Base-by-base conservation (phyloP, 768 basidiomycete genomes). In the Stropharia rugosoannulata region DNA sequence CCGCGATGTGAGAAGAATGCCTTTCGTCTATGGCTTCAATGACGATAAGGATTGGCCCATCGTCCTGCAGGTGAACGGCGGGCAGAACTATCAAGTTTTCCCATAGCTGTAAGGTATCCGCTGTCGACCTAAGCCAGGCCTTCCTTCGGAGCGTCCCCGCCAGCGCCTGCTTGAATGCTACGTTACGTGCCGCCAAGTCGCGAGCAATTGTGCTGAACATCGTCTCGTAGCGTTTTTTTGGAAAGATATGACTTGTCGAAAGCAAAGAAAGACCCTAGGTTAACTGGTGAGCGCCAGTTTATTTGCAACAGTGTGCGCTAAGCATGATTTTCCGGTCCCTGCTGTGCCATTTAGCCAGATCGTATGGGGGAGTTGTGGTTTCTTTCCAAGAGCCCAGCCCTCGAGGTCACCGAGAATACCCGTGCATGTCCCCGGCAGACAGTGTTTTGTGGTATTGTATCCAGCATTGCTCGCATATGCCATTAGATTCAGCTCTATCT, bases 1-100 rank as follows among this genome's bases (percentile, higher is more conserved):
- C 9, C 69, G 68, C 11, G 67, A 62, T 11, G 73, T 74, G 37
- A 75, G 42, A 11, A 74, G 43, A 51, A 75, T 46, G 18, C 69
- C 73, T 68, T 62, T 75, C 73, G 58, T 75, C 73, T 25, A 75
- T 56, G 2, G 66, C 74, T 56, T 76, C 75, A 16, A 76, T 58
- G 45, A 74, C 62, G 46, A 75, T 55, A 12, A 75, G 38, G 22
- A 62, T 48, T 22, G 58, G 58, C 32, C 57, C 52, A 35, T 54
- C 45, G 39, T 51, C 60, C 15, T 47, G 42, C 53, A 64, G 48
- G 40, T 16, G 13, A 47, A 22, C 41, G 7, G 54, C n/a, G 22
- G 56, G 54, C 25, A 49, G 55, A n/a, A 58, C 38, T 8, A 64
- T 47, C 29, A 67, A 59, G 27, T 51, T 57, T 35, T 59, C 54